Percentiles rank a stretch among this genome's conserved stretches.
Evolutionary conservation across 2,329 filamentous ascomycete species (phyloP).

Genomic region (Xylariaceae sp.): DNA sequence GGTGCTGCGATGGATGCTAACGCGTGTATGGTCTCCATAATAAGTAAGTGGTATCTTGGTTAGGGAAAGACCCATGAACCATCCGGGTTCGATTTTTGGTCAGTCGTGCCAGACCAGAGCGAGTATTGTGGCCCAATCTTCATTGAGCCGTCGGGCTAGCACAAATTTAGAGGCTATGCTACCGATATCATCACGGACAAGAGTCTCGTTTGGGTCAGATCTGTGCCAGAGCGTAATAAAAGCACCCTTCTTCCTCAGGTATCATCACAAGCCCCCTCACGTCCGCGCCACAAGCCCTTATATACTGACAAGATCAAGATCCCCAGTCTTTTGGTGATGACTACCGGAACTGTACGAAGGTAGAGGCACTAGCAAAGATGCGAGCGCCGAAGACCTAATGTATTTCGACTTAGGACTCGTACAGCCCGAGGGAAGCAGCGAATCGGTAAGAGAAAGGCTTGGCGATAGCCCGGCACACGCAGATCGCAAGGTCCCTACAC

Average conservation of each 20-base stretch:
- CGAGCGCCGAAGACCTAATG: constrained; percentile 5
- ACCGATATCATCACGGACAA: constrained; percentile 52
- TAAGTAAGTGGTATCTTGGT: constrained; percentile 53
- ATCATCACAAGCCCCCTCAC: constrained; percentile 54
- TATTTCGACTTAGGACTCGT: constrained; percentile 5
- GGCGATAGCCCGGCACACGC: constrained; percentile 1
- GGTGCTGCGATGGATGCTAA: no score
- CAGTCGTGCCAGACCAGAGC: constrained; percentile 48
- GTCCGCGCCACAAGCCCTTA: constrained; percentile 44
- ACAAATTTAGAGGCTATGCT: constrained; percentile 40
- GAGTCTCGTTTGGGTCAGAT: no score
- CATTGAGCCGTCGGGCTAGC: constrained; percentile 37
- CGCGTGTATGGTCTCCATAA: no score
- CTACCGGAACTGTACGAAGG: constrained; percentile 50
- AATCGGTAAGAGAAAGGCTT: not conserved
- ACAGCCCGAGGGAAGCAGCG: constrained; percentile 6
- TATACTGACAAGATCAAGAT: constrained; percentile 44
- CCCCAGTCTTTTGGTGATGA: constrained; percentile 52
- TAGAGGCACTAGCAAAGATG: constrained; percentile 41
- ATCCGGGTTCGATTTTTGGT: constrained; percentile 50
- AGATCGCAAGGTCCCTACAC: constrained; percentile 16
- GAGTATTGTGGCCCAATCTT: constrained; percentile 50
- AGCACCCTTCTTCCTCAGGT: constrained; percentile 54
- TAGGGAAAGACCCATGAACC: constrained; percentile 44
- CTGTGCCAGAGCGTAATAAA: no score